Evolutionary conservation across 805 yeast species (phyloP), one percentile per base, ranked within the genome.

Genomic region (Cyberlindnera japonica): DNA sequence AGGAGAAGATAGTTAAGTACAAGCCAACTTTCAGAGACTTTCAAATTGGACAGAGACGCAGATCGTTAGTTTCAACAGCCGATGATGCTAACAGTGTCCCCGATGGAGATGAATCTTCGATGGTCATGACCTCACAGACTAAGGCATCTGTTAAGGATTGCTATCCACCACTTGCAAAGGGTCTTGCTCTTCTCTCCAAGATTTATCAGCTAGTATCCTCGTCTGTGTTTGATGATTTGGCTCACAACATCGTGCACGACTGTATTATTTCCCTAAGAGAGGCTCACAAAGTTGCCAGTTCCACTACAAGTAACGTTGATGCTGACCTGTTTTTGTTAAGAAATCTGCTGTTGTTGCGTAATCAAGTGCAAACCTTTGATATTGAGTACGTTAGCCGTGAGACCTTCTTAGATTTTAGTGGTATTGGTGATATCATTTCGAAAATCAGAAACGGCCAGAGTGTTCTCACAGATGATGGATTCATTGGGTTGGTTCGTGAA

Each of bases 241-340:
- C 96, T 0, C 95, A 88, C 58, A 78, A 83, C 41, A 80, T 88
- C 38, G 84, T 91, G 4, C 96, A 86, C 56, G 74, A 83, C 32
- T 81, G 93, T 51, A 74, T 88, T 26, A 54, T 64, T 13, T 77
- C 93, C 6, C 62, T 88, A 50, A 73, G 74, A 40, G 62, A 65
- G 13, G 82, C 83, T 11, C 72, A 72, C 48, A 63, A 68, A 4
- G 52, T 75, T 18, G 70, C 77, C 6, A 50, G 59, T 25, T 51
- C 66, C 6, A 63, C 71, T 49, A 62, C 74, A 20, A 85, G 87
- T 0, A 51, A 66, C 3, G 44, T 68, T 10, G 90, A 82, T 50
- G 69, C 84, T 0, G 76, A 77, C 38, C 63, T 90, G 20, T 83
- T 82, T 48, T 75, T 82, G 42, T 67, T 91, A 51, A 81, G 79